Evolutionary conservation across 2,329 filamentous ascomycete genomes (phyloP).

Genomic region (Exophiala sp.): DNA sequence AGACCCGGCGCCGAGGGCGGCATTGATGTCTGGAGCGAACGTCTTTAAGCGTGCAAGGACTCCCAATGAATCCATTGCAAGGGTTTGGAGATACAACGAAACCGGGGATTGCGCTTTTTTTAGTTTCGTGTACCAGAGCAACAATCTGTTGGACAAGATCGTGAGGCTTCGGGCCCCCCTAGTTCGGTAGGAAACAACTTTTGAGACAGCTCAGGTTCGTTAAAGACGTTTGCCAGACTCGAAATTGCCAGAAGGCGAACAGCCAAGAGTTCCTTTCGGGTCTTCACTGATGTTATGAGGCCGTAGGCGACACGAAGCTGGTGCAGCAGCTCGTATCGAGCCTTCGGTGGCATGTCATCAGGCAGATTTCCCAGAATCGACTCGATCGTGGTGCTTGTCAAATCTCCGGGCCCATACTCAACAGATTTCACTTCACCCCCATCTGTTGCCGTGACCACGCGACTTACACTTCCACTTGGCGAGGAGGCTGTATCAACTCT

Average conservation of each 20-base stretch:
- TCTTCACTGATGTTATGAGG: conserved; percentile 58
- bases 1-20: conserved; percentile 89
- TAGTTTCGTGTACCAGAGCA: conserved; percentile 79
- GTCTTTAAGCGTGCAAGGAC: conserved; percentile 73
- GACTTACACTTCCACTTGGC: conserved; percentile 43
- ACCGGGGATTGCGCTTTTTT: conserved; percentile 61
- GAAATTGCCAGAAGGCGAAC: conserved; percentile 80
- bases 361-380: conserved; percentile 41
- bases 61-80: conserved; percentile 74
- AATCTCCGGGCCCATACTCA: conserved; percentile 21
- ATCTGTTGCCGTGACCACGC: conserved; percentile 35
- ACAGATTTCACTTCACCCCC: conserved; percentile 8
- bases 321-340: conserved; percentile 78
- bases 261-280: conserved; percentile 68
- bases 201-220: conserved; percentile 74
- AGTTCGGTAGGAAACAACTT: conserved; percentile 81
- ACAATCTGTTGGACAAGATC: conserved; percentile 90
- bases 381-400: conserved; percentile 30
- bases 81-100: conserved; percentile 71
- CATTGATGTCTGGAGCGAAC: conserved; percentile 74
- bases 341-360: conserved; percentile 61
- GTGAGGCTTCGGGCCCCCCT: conserved; percentile 79
- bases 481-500: conserved; percentile 37
- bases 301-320: conserved; percentile 79
- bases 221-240: conserved; percentile 84